phyloP scores from a whole-genome alignment of 2,329 filamentous ascomycete species.

The Dichotomopilus funicola region DNA sequence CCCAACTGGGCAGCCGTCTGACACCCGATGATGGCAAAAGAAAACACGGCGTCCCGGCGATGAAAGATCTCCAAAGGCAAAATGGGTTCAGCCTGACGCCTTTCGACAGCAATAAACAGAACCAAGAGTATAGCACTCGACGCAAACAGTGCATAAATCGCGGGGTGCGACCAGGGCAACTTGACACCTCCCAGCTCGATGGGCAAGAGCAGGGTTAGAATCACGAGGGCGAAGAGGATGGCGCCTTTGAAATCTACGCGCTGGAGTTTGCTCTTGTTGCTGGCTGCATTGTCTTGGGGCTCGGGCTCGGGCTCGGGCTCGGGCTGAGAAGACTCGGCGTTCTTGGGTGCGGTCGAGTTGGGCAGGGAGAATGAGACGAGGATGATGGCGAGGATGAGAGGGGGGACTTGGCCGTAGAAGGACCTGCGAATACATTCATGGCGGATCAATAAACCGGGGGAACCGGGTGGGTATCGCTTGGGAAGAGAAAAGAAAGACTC shows the following conservation, averaged over 20 bases:
- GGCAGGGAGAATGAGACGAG: slow-evolving; percentile 34
- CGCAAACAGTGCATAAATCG: slow-evolving; percentile 29
- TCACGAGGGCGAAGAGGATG: slow-evolving; percentile 33
- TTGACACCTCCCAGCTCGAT: slow-evolving; percentile 36
- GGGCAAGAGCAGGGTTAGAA: slow-evolving; percentile 35
- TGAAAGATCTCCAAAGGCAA: slow-evolving; percentile 50
- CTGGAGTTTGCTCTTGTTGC: slow-evolving; percentile 33
- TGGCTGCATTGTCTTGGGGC: slow-evolving; percentile 2
- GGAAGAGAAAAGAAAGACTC: background rate
- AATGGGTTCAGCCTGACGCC: slow-evolving; percentile 46
- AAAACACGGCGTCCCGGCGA: slow-evolving; percentile 45
- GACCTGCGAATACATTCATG: slow-evolving; percentile 27
- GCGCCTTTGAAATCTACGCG: slow-evolving; percentile 56
- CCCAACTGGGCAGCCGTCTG: slow-evolving; percentile 54
- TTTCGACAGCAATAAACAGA: slow-evolving; percentile 31
- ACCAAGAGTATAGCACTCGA: slow-evolving; percentile 25
- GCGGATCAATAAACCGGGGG: no score
- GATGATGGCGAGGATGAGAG: slow-evolving; percentile 44
- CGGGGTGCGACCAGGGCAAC: slow-evolving; percentile 34
- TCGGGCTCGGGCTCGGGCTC: background rate
- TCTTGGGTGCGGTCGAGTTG: background rate
- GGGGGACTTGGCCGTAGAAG: slow-evolving; percentile 51
- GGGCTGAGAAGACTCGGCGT: background rate
- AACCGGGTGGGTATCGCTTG: no score
- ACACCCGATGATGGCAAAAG: slow-evolving; percentile 45